Base-by-base conservation (phyloP, 2,329 filamentous ascomycete genomes). In the Anthostomella pinea region DNA sequence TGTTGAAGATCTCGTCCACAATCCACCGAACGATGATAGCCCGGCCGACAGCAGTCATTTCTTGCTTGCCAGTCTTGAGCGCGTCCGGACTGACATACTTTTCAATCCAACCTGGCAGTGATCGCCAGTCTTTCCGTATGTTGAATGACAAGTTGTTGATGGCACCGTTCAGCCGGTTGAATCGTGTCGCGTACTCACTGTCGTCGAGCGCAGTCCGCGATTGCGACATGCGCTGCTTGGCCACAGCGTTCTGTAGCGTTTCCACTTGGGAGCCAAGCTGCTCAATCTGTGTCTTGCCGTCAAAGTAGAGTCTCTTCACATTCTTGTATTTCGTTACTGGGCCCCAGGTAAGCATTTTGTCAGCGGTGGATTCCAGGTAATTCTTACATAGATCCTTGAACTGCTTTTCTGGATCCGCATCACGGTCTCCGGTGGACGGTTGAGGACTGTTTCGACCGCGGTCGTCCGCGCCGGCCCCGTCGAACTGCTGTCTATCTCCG, bases 221-320 rank as follows among this genome's bases (percentile, higher is more conserved):
- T 59, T 94, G 85, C 3, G 93, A 93, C 62, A 98, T 83, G 40
- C 91, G 84, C 65, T 97, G 93, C 63, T 95, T 93, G 39, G 93
- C 93, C 35, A 98, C 79, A n/a, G 89, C 93, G 62, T 98, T 97
- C 62, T 98, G 93, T 13, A 98, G 75, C 54, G 93, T 85, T 62
- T 96, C 91, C 16, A 97, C 86, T 63, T 96, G 90, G 13, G 81
- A 75, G 49, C 83, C 85, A 53, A 95, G 84, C 54, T 85, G 80
- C 56, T 96, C 90, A 35, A 97, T 91, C 65, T 96, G 90, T 11
- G 82, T 76, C 59, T 95, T 93, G 57, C 91, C 89, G 48, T 97
- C 93, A 62, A 97, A 97, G 61, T 96, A 98, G 54, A 96, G 86
- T 38, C 89, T 83, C 70, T 98, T 98, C 39, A 98, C 91, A 59